Percentiles rank a stretch among this genome's conserved stretches.
These are phyloP conservation scores for Neurospora pannonica DNA, from an alignment of 495 filamentous ascomycete species.

Conservation along the genomic window DNA sequence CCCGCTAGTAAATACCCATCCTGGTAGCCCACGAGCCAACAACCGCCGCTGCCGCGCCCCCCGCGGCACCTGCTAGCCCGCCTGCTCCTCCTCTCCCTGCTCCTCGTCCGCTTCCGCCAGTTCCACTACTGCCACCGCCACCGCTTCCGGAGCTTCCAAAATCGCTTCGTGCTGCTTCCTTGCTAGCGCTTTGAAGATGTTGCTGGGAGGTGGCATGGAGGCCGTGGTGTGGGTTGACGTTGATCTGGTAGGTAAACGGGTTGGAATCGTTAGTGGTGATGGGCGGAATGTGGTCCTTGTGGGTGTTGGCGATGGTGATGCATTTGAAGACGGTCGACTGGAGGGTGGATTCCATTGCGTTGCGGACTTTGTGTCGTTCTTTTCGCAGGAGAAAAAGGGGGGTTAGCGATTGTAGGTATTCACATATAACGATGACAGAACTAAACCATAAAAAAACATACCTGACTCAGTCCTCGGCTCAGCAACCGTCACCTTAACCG, in stretches of 20 bases:
- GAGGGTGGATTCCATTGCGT: constrained; percentile 78
- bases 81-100: not conserved
- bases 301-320: constrained; percentile 68
- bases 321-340: constrained; percentile 82
- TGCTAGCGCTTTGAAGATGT: constrained; percentile 1
- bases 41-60: not conserved
- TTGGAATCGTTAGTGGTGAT: constrained; percentile 90
- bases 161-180: constrained; percentile 3
- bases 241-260: constrained; percentile 90
- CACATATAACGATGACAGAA: not conserved
- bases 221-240: constrained; percentile 40
- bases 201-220: not conserved
- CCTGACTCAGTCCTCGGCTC: constrained; percentile 82
- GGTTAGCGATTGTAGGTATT: not conserved
- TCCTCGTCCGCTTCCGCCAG: not conserved
- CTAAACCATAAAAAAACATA: constrained; percentile 44
- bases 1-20: constrained; percentile 60
- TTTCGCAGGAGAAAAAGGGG: not conserved
- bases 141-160: not conserved
- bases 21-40: constrained; percentile 63
- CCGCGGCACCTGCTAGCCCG: not conserved
- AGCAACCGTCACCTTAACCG: constrained; percentile 80
- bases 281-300: constrained; percentile 95
- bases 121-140: not conserved
- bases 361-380: constrained; percentile 82